Conservation (phyloP, 2,329 filamentous ascomycete genomes). For the Grosmannia penicillata region DNA sequence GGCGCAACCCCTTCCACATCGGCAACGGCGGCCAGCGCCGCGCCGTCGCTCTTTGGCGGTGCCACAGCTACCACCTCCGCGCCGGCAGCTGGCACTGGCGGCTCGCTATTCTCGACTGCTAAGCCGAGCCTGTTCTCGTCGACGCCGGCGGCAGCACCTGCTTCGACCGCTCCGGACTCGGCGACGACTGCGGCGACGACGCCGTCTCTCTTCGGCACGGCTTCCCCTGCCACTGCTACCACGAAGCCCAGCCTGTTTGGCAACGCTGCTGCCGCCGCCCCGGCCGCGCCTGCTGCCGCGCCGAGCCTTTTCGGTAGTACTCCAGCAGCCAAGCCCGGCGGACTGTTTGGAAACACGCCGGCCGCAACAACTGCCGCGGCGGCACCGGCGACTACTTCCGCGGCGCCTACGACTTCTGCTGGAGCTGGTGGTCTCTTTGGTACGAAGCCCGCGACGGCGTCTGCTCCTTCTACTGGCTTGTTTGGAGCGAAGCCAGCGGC, state of each 20-base stretch:
- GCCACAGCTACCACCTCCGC: conserved; percentile 6
- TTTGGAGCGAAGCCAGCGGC: conserved; percentile 5
- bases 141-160: no score
- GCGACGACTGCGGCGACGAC: conserved; percentile 23
- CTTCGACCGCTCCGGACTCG: no score
- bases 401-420: not conserved
- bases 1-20: no score
- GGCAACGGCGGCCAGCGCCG: no score
- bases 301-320: no score
- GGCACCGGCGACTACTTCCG: not conserved
- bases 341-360: conserved; percentile 5
- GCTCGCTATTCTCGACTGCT: conserved; percentile 9
- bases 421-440: not conserved
- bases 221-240: no score
- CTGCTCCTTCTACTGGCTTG: not conserved
- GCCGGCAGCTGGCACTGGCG: conserved; percentile 4
- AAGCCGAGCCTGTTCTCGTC: no score
- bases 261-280: not conserved
- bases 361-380: not conserved
- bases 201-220: conserved; percentile 29
- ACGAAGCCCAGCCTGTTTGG: conserved; percentile 15
- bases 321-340: no score
- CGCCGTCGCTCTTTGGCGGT: not conserved
- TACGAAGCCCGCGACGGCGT: not conserved
- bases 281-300: not conserved